Percentiles rank a stretch among this genome's conserved stretches.
phyloP scores from a whole-genome alignment of 225 moss, liverwort and hornwort species.

The Pleurozium schreberi region DNA sequence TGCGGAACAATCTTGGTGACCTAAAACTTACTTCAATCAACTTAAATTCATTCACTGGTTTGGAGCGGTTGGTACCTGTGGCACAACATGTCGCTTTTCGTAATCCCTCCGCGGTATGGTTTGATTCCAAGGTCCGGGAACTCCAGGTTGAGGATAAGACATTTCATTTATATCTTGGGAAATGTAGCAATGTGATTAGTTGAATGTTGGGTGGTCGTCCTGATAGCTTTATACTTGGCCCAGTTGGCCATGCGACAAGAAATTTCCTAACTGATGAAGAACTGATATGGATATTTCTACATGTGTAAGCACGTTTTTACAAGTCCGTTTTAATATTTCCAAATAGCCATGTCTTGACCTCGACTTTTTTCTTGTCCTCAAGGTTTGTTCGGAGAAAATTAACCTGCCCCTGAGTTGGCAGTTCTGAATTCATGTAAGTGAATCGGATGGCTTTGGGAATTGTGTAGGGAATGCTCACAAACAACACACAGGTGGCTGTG shows the following conservation, averaged over 20 bases:
- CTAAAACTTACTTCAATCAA: background rate
- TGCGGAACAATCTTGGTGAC: background rate
- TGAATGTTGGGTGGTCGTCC: background rate
- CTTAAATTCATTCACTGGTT: background rate
- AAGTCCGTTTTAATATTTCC: background rate
- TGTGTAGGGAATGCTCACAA: constrained; percentile 5
- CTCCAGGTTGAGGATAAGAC: background rate
- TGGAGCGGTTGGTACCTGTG: background rate
- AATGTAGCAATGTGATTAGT: background rate
- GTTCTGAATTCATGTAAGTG: background rate
- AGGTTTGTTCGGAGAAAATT: too few relatives aligned
- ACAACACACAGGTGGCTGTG: constrained; percentile 4
- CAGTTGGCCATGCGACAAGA: background rate
- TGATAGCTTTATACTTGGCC: background rate
- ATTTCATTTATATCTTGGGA: background rate
- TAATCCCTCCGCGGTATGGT: background rate
- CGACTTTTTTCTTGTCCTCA: background rate
- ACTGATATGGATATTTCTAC: too few relatives aligned
- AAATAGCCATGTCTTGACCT: background rate
- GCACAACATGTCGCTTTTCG: background rate
- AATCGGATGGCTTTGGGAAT: background rate
- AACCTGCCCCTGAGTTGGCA: background rate
- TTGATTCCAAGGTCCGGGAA: background rate
- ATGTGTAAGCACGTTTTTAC: background rate
- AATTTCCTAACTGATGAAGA: background rate